Evolutionary conservation across 2,329 filamentous ascomycete genomes (phyloP), one percentile per base, ranked within the genome.

Genomic region (Fusarium denticulatum): DNA sequence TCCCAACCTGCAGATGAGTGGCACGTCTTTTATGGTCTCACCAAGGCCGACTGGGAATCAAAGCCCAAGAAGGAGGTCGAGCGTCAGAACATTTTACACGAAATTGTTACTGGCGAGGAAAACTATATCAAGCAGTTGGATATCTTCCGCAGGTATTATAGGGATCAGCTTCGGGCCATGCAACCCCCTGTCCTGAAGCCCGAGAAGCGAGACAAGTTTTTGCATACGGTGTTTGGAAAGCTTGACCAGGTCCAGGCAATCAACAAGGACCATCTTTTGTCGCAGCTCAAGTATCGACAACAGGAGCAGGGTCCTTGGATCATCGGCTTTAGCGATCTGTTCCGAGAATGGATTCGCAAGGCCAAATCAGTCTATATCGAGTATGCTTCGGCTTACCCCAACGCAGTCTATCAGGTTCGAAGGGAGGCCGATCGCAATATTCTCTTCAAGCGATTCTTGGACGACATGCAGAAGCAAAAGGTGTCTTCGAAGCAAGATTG

Each of bases 281-380:
- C 96, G 5, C 96, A 98, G 81, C 89, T 99, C 77, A 98, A 98
- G 80, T 99, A 98, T 80, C 91, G 96, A 32, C 96, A 99, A 81
- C 93, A 96, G 78, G 96, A 98, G 80, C 96, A 99, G 83, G 96
- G 96, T 0, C 96, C 96, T 0, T 99, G 95, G 91, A 92, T 99
- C 66, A 87, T 90, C 18, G 96, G 96, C 7, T 98, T 98, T 83
- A 98, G 95, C 80, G 96, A 98, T 79, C 94, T 99, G 56, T 98
- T 99, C 86, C 88, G 96, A 66, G 96, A 99, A 83, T 99, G 96
- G 96, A 97, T 98, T 71, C 90, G 96, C 72, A 98, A 98, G 82
- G 96, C 96, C 37, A 94, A 92, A 81, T 86, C 88, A 6, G 92
- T 94, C 16, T 99, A 98, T 80, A 91, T 98, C 69, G 95, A 97